Evolutionary conservation across 768 basidiomycete genomes (phyloP).

Genomic region (Thelephora aurantiotincta): DNA sequence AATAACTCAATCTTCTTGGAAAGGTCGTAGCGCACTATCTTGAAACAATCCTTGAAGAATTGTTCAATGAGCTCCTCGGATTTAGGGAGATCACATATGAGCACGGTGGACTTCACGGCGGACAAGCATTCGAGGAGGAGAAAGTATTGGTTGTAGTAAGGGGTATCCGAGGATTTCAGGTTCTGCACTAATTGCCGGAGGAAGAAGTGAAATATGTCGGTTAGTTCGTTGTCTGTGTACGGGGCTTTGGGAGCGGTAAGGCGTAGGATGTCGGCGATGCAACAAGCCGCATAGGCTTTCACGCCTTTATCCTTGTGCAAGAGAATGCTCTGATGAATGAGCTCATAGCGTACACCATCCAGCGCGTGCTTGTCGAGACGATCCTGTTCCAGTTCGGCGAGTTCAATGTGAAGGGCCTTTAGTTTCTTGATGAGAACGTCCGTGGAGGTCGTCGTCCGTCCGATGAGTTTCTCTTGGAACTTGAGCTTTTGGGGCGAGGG

Average conservation of each 20-base stretch:
- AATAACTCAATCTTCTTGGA: constrained; percentile 76
- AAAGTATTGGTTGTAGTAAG: constrained; percentile 88
- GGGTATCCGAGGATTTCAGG: constrained; percentile 61
- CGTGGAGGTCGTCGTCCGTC: constrained; percentile 52
- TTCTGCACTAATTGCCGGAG: constrained; percentile 68
- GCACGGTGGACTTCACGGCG: constrained; percentile 87
- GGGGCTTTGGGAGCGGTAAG: constrained; percentile 96
- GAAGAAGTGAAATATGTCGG: constrained; percentile 97
- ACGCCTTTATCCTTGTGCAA: constrained; percentile 94
- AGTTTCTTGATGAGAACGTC: constrained; percentile 82
- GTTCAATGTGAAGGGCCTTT: constrained; percentile 59
- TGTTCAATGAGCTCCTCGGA: constrained; percentile 75
- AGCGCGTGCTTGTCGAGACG: constrained; percentile 65
- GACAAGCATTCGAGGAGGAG: constrained; percentile 90
- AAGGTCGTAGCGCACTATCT: constrained; percentile 57
- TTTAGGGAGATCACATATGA: constrained; percentile 83
- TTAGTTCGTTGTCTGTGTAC: constrained; percentile 75
- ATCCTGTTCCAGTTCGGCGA: constrained; percentile 83
- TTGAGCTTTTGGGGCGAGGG: constrained; percentile 44
- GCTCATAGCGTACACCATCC: constrained; percentile 54
- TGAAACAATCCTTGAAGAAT: constrained; percentile 76
- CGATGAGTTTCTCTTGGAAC: constrained; percentile 74
- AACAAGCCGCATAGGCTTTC: constrained; percentile 89
- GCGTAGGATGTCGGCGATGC: constrained; percentile 84
- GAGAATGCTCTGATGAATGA: constrained; percentile 66